Conservation (phyloP, 768 basidiomycete species). For the Hygrophoropsis aurantiaca region DNA sequence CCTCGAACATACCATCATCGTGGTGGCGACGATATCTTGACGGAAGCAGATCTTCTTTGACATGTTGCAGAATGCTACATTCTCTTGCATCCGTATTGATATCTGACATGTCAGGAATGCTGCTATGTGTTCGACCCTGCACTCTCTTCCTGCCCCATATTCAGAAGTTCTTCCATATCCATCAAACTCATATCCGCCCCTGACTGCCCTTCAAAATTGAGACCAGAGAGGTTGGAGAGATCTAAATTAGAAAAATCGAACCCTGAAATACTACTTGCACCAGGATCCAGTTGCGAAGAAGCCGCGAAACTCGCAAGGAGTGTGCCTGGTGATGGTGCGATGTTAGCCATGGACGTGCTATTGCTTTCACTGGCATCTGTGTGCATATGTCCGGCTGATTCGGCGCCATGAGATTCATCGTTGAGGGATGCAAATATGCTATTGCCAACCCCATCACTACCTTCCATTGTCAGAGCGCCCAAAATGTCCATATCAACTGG, state of each 20-base stretch:
- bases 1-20: slow-evolving; percentile 18
- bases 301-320: slow-evolving; percentile 47
- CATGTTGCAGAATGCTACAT: no score
- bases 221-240: slow-evolving; percentile 31
- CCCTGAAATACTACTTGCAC: slow-evolving; percentile 17
- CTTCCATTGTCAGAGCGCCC: slow-evolving; percentile 25
- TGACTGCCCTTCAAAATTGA: slow-evolving; percentile 38
- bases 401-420: slow-evolving; percentile 6
- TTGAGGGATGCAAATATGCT: slow-evolving; percentile 21
- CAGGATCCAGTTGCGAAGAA: slow-evolving; percentile 17
- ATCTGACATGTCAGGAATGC: background rate
- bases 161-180: slow-evolving; percentile 57
- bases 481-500: slow-evolving; percentile 37
- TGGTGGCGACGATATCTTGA: background rate
- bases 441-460: slow-evolving; percentile 10
- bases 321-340: slow-evolving; percentile 39
- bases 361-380: slow-evolving; percentile 5
- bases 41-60: background rate
- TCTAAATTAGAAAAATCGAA: slow-evolving; percentile 55
- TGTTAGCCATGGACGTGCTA: slow-evolving; percentile 17
- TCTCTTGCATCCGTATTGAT: slow-evolving; percentile 1
- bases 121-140: slow-evolving; percentile 19
- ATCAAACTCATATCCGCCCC: slow-evolving; percentile 45
- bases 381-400: slow-evolving; percentile 22
- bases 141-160: slow-evolving; percentile 34